phyloP scores from a whole-genome alignment of 257 asterid species.

The Solanum tarapatanum region DNA sequence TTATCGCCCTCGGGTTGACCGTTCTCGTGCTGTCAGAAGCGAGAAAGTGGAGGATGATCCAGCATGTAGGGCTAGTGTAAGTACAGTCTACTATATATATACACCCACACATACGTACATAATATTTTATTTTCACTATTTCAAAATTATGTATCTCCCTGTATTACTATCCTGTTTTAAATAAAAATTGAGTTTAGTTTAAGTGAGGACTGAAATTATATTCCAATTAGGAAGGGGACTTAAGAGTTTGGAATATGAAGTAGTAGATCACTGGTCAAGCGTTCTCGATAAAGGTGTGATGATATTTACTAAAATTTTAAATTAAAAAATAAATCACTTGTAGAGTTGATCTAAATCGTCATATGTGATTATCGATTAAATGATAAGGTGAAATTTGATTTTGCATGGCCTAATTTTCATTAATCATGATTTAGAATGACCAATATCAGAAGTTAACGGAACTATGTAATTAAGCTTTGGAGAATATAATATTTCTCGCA shows the following conservation, averaged over 20 bases:
- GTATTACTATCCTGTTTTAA: background rate
- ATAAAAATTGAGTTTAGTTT: background rate
- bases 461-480: background rate
- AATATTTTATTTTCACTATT: background rate
- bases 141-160: background rate
- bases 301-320: background rate
- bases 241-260: background rate
- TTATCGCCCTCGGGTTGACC: constrained; percentile 20
- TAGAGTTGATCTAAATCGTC: background rate
- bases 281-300: background rate
- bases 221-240: background rate
- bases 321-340: background rate
- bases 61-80: background rate
- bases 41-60: background rate
- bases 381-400: background rate
- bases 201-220: background rate
- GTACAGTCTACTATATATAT: background rate
- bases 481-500: background rate
- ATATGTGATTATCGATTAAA: background rate
- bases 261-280: background rate
- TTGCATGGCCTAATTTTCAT: background rate
- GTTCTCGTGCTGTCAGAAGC: constrained; percentile 11
- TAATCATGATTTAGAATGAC: background rate
- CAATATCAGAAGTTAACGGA: background rate
- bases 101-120: background rate